Evolutionary conservation across 352 stramenopile genomes (phyloP).

Genomic region (Pythium chondricola): DNA sequence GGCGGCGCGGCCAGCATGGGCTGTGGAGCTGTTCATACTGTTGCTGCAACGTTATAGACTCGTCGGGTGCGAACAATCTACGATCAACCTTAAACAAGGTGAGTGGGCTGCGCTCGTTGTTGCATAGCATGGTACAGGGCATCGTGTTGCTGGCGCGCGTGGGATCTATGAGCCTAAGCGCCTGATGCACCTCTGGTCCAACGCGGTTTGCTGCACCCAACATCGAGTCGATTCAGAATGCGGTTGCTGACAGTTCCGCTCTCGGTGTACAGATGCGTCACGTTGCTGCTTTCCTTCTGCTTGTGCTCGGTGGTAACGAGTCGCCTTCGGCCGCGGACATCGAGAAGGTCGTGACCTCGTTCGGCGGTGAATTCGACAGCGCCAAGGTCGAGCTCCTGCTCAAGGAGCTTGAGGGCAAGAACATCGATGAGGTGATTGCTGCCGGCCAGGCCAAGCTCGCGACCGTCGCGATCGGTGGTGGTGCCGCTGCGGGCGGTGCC

Average conservation of each 20-base stretch:
- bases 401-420: constrained; percentile 87
- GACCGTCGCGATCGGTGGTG: constrained; percentile 68
- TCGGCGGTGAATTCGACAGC: constrained; percentile 74
- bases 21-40: constrained; percentile 19
- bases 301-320: constrained; percentile 82
- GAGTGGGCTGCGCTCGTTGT: constrained; percentile 18
- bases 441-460: constrained; percentile 81
- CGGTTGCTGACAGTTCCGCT: too few species aligned
- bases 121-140: too few species aligned
- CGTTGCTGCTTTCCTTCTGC: constrained; percentile 89
- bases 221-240: too few species aligned
- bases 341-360: constrained; percentile 79
- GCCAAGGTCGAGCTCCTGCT: constrained; percentile 75
- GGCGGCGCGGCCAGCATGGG: constrained; percentile 13
- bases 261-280: constrained; percentile 87
- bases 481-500: constrained; percentile 28
- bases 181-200: too few species aligned
- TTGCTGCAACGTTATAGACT: constrained; percentile 53
- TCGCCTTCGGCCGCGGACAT: constrained; percentile 68
- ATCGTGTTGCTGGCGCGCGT: too few species aligned
- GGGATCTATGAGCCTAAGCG: too few species aligned
- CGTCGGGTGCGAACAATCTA: constrained; percentile 68
- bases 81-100: constrained; percentile 90
- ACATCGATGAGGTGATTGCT: constrained; percentile 82
- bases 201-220: too few species aligned